Base-by-base conservation (phyloP, 1,139 yeast genomes). In the Geotrichum histeridarum region DNA sequence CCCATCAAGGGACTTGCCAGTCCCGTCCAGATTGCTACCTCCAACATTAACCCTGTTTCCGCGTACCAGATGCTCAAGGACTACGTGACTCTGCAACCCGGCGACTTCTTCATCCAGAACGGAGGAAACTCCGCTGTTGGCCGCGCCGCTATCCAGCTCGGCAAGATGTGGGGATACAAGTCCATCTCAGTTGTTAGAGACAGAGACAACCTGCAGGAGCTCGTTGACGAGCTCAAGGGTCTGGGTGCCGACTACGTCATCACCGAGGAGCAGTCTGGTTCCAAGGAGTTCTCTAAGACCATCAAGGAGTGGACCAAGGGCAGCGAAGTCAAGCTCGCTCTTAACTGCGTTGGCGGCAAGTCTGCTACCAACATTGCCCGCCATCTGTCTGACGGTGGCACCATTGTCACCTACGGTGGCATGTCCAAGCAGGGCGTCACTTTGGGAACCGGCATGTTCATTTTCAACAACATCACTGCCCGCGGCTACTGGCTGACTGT, bases 111-210 rank as follows among this genome's bases (percentile, higher is more conserved):
- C 63, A 83, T 94, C 60, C 99, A 93, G 71, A 93, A 93, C 66
- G 99, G 97, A 39, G 98, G 96, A 42, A 93, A 89, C 61, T 88
- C 96, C 7, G 95, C 95, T 22, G 99, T 93, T 11, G 96, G 97
- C n/a, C 83, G 90, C 63, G 85, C 87, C 61, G 98, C 96, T 5
- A 78, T 90, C 50, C 99, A 93, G 70, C 80, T 94, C 56, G 96
- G 88, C 37, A 79, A 80, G 61, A 73, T 84, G 43, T 77, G 86
- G 69, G 96, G 96, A 0, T 70, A 83, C 67, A 88, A 89, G 64
- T 87, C 96, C 12, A 78, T 94, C 62, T 84, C 89, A 59, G 94
- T 93, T 49, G 86, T 94, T 50, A 82, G 99, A 69, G 88, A 88
- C 64, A 80, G 98, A 62, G 84, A 83, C 35, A 78, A 90, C 63